Conservation (phyloP, 345 rosid species). For the Trapa bicornis region DNA sequence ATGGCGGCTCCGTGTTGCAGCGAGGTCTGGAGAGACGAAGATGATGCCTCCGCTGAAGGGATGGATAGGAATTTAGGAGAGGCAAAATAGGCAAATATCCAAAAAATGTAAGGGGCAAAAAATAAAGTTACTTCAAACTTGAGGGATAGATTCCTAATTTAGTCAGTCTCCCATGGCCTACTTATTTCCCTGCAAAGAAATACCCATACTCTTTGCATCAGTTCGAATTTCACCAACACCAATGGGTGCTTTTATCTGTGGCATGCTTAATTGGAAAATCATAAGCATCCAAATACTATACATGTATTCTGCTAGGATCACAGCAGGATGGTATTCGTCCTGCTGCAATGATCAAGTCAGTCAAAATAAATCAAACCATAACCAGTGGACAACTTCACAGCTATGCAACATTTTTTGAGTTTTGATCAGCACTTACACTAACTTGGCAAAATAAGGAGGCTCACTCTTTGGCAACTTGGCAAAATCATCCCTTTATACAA, state of each 20-base stretch:
- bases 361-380: not conserved
- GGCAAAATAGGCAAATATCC: not conserved
- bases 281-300: no score
- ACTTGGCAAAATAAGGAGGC: not conserved
- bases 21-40: not conserved
- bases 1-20: constrained; percentile 15
- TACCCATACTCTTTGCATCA: not conserved
- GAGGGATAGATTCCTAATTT: not conserved
- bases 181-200: not conserved
- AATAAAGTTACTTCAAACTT: not conserved
- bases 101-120: not conserved
- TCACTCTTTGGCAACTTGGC: not conserved
- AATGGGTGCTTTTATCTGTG: no score
- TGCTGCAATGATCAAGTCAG: no score
- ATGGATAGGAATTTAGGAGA: not conserved
- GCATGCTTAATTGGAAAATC: no score
- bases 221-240: not conserved
- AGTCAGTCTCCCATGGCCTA: not conserved
- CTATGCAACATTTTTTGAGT: not conserved
- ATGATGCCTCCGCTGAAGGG: not conserved
- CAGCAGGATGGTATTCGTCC: no score
- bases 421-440: no score
- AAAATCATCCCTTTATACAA: not conserved
- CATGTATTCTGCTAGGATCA: no score
- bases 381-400: not conserved